Evolutionary conservation across 148 eudicot species (phyloP).

Genomic region (Linanthus parryae): DNA sequence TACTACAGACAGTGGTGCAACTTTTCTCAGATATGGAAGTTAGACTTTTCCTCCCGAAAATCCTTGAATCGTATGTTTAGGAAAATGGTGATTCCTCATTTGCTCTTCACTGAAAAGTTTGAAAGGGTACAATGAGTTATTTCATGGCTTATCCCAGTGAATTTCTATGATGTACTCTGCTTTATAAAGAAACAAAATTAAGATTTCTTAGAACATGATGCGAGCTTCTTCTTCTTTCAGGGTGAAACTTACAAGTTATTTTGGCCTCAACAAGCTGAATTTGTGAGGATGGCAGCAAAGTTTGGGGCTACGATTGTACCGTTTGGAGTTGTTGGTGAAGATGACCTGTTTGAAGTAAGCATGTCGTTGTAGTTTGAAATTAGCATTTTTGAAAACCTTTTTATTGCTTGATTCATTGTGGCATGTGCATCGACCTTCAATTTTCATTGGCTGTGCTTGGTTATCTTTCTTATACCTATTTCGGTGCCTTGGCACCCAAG

Average conservation of each 20-base stretch:
- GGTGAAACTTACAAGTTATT: constrained; percentile 83
- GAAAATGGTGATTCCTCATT: not conserved
- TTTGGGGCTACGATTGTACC: constrained; percentile 97
- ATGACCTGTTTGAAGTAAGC: constrained; percentile 73
- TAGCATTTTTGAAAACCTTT: no score
- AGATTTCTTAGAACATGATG: not conserved
- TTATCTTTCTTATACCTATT: no score
- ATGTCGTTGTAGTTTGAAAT: constrained; percentile 1
- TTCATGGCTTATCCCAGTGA: no score
- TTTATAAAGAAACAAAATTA: not conserved
- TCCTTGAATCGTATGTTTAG: no score
- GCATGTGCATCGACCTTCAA: not conserved
- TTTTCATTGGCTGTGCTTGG: no score
- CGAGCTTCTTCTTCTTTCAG: constrained; percentile 26
- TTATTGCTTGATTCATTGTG: constrained; percentile 2
- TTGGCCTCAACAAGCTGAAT: constrained; percentile 93
- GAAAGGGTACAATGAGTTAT: no score
- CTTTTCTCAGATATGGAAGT: no score
- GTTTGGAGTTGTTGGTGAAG: constrained; percentile 90
- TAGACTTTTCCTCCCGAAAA: no score
- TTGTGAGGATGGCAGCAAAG: constrained; percentile 95
- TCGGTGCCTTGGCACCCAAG: no score
- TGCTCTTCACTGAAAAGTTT: no score
- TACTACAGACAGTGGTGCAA: no score
- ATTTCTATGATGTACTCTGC: no score